Conservation (phyloP, 805 yeast genomes). For the Lipomyces yamadae region DNA sequence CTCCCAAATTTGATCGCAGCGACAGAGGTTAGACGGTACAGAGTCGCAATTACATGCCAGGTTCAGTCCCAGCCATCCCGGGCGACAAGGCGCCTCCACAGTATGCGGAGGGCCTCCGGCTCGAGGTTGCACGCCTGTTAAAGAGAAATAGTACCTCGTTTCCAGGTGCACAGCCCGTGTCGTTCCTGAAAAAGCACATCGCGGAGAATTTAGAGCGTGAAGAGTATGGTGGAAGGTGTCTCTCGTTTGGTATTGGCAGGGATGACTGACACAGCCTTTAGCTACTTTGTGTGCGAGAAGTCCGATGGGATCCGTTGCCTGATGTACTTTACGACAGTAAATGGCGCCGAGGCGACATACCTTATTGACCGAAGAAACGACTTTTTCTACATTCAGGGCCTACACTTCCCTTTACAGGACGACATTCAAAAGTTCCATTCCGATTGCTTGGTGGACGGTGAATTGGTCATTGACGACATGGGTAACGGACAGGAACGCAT, state of each 20-base stretch:
- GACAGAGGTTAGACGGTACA: neutral
- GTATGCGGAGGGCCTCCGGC: slow-evolving; percentile 68
- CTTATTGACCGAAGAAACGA: slow-evolving; percentile 88
- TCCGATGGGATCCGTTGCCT: slow-evolving; percentile 91
- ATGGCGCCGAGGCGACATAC: slow-evolving; percentile 85
- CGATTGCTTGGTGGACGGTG: slow-evolving; percentile 93
- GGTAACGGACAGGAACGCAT: slow-evolving; percentile 62
- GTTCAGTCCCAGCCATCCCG: slow-evolving; percentile 75
- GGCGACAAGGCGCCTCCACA: slow-evolving; percentile 78
- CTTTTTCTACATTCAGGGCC: slow-evolving; percentile 71
- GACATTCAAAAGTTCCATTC: slow-evolving; percentile 68
- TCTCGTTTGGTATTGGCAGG: neutral
- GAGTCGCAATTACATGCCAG: slow-evolving; percentile 22
- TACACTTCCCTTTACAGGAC: slow-evolving; percentile 73
- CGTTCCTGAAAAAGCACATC: slow-evolving; percentile 79
- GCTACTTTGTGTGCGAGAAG: slow-evolving; percentile 91
- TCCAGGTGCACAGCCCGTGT: slow-evolving; percentile 88
- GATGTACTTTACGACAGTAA: slow-evolving; percentile 65
- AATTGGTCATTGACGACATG: slow-evolving; percentile 68
- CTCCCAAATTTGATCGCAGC: neutral
- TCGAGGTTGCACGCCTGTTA: slow-evolving; percentile 67
- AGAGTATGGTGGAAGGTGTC: slow-evolving; percentile 51
- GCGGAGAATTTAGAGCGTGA: slow-evolving; percentile 61
- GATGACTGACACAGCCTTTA: slow-evolving; percentile 9
- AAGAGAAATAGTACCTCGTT: slow-evolving; percentile 62